Evolutionary conservation across 2,329 filamentous ascomycete species (phyloP).

Genomic region (Trichoderma sp.): DNA sequence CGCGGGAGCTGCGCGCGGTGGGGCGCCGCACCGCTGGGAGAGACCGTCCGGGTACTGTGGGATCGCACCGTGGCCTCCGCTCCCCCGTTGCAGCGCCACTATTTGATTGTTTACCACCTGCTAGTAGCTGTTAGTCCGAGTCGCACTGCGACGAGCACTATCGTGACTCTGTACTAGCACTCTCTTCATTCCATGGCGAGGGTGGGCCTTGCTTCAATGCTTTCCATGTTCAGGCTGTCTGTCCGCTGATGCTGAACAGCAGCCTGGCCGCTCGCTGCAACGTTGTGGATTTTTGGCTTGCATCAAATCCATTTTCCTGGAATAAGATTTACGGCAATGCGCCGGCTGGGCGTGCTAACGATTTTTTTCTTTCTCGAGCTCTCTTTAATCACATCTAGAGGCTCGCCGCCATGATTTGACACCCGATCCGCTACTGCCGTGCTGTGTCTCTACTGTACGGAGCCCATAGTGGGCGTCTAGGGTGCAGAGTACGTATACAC

Average conservation of each 20-base stretch:
- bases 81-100: slow-evolving; percentile 1
- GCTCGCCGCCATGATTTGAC: neutral
- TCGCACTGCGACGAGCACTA: neutral
- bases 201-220: neutral
- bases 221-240: neutral
- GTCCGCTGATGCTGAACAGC: neutral
- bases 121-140: neutral
- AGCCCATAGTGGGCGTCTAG: neutral
- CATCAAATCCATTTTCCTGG: neutral
- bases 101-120: slow-evolving; percentile 3
- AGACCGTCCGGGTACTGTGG: neutral
- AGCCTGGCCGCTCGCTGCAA: slow-evolving; percentile 4
- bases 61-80: neutral
- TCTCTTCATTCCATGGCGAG: neutral
- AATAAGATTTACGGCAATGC: slow-evolving; percentile 19
- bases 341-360: neutral
- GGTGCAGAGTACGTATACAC: neutral
- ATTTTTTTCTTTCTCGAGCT: neutral
- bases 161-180: neutral
- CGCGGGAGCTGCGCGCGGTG: neutral
- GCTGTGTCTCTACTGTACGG: slow-evolving; percentile 1
- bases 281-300: slow-evolving; percentile 19
- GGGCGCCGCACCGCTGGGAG: neutral
- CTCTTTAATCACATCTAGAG: neutral
- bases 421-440: slow-evolving; percentile 14